Evolutionary conservation across 495 filamentous ascomycete species (phyloP), one percentile per base, ranked within the genome.

Genomic region (Collariella sp.): DNA sequence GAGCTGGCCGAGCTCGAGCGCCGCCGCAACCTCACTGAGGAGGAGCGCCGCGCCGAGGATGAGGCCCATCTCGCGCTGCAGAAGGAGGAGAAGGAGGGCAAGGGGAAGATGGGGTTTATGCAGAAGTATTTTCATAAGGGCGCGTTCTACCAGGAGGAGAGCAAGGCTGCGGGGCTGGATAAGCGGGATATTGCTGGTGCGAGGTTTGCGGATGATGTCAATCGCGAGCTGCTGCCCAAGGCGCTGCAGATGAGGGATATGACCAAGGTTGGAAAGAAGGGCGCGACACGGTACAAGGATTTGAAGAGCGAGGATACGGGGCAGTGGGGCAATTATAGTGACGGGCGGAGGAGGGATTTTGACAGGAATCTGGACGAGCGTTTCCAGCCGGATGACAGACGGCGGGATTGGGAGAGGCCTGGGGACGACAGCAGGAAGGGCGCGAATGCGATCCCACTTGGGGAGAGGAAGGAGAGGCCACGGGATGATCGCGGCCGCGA

Each of bases 101-200:
- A 84, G 34, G 93, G 91, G 38, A 86, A 95, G 75, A 87, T 91
- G 75, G 78, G 78, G 1, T 96, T 82, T 67, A 88, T 97, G 88
- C 91, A 95, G 67, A 91, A 91, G 67, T 97, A 96, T 70, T 89
- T 85, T 67, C 93, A 99, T 76, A 91, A 90, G 75, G 93, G 93
- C 46, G 93, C 93, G 22, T 98, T 96, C 74, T 97, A 86, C 72
- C 83, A 84, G 51, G 89, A 91, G 36, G 89, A 91, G 57, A 75
- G 79, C 26, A 82, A 85, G 57, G 78, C 78, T 15, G 79, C 85
- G 65, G 88, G 84, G 20, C 68, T 97, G 58, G 83, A 84, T 63
- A 70, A 80, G 64, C 71, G 91, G 35, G 86, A 93, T 69, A 72
- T 95, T 47, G 91, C 91, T 82, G 89, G 89, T 15, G 75, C 83